phyloP scores from a whole-genome alignment of 108 stramenopile species.

The Mediolabrus comicus region DNA sequence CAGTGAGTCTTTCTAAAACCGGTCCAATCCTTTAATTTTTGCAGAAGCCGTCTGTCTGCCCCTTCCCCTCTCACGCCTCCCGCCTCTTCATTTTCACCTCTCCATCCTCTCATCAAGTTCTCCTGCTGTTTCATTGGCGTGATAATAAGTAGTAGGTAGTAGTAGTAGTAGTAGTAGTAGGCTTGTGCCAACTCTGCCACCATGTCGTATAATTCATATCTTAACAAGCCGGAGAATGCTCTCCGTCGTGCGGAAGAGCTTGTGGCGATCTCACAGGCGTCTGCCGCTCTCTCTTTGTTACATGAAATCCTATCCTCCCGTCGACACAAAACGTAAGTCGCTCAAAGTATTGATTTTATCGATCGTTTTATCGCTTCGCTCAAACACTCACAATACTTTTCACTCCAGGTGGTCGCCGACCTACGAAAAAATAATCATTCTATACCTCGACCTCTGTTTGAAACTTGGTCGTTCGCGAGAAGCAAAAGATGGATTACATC shows the following conservation, averaged over 20 bases:
- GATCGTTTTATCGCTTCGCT: too few species aligned
- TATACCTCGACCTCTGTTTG: slow-evolving; percentile 92
- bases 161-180: too few species aligned
- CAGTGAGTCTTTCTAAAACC: too few species aligned
- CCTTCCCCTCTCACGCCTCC: too few species aligned
- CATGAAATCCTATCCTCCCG: slow-evolving; percentile 81
- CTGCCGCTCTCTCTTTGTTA: slow-evolving; percentile 65
- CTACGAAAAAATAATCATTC: slow-evolving; percentile 93
- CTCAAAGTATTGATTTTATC: too few species aligned
- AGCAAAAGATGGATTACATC: slow-evolving; percentile 98
- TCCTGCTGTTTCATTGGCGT: too few species aligned
- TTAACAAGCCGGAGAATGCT: slow-evolving; percentile 75
- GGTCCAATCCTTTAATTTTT: too few species aligned
- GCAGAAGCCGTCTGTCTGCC: too few species aligned
- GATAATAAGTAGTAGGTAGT: too few species aligned
- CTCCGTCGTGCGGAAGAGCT: slow-evolving; percentile 71
- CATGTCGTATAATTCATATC: slow-evolving; percentile 26
- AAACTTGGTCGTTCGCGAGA: slow-evolving; percentile 79
- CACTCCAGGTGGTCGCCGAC: slow-evolving; percentile 95
- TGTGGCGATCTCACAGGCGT: slow-evolving; percentile 62
- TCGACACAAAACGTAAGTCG: slow-evolving; percentile 84
- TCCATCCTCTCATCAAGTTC: too few species aligned
- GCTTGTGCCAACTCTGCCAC: neutral
- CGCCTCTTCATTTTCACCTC: too few species aligned
- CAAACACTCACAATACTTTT: too few species aligned